Evolutionary conservation across 108 stramenopile genomes (phyloP).

Genomic region (Epipyxis sp.): DNA sequence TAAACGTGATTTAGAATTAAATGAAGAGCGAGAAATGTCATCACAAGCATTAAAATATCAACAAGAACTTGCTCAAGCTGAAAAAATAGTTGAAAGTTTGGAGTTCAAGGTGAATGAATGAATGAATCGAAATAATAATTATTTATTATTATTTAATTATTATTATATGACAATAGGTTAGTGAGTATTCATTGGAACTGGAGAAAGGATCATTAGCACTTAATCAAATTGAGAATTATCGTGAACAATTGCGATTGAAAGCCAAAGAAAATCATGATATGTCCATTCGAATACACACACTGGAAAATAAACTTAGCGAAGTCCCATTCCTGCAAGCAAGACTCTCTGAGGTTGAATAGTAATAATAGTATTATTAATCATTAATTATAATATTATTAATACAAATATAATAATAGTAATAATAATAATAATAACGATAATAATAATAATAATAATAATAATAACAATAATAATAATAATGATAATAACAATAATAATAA

Average conservation of each 20-base stretch:
- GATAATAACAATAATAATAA: too few relatives aligned
- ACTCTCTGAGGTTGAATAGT: not conserved
- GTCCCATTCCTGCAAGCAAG: not conserved
- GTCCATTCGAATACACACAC: not conserved
- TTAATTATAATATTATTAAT: too few relatives aligned
- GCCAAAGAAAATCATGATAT: constrained; percentile 7
- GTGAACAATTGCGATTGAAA: not conserved
- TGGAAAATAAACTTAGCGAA: not conserved
- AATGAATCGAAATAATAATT: too few relatives aligned
- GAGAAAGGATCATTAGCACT: not conserved
- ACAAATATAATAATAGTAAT: too few relatives aligned
- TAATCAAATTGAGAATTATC: not conserved
- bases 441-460: too few relatives aligned
- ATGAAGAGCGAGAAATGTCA: not conserved
- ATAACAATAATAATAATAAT: too few relatives aligned
- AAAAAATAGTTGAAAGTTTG: not conserved
- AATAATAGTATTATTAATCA: too few relatives aligned
- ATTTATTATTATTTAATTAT: too few relatives aligned
- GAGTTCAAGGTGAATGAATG: not conserved
- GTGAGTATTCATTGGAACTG: not conserved
- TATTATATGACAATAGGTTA: too few relatives aligned
- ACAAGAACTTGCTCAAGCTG: not conserved
- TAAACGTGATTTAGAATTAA: not conserved
- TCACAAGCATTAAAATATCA: not conserved
- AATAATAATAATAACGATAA: too few relatives aligned